These are phyloP conservation scores for Terana coerulea DNA, from an alignment of 768 basidiomycete genomes.

Conservation along the genomic window DNA sequence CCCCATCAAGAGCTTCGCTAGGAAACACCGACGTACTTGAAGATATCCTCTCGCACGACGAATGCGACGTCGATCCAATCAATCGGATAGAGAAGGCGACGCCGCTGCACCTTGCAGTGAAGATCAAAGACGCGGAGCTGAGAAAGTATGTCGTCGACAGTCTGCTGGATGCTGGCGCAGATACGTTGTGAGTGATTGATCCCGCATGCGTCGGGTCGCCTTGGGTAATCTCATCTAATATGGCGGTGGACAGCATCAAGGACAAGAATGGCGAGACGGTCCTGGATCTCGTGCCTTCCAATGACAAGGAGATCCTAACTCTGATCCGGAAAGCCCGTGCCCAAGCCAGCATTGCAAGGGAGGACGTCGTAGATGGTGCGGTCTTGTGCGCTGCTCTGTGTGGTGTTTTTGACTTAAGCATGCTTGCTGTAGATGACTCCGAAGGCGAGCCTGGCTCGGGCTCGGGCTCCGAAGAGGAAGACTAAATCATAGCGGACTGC, in stretches of 20 bases:
- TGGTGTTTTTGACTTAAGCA: background rate
- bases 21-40: constrained; percentile 66
- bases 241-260: constrained; percentile 49
- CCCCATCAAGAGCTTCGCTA: constrained; percentile 49
- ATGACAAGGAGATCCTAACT: constrained; percentile 46
- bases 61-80: constrained; percentile 77
- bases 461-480: constrained; percentile 25
- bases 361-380: constrained; percentile 66
- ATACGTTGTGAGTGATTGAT: constrained; percentile 53
- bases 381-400: background rate
- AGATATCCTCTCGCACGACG: constrained; percentile 66
- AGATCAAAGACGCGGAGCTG: constrained; percentile 50
- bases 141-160: constrained; percentile 53
- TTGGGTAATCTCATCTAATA: background rate
- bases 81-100: constrained; percentile 70
- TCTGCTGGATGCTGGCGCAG: constrained; percentile 77
- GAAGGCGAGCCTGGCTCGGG: constrained; percentile 28
- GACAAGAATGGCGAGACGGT: constrained; percentile 63
- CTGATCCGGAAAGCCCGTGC: constrained; percentile 56
- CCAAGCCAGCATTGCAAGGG: constrained; percentile 43
- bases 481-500: no score
- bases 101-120: constrained; percentile 73
- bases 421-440: constrained; percentile 21
- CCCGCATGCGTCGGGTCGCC: no score
- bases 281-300: constrained; percentile 49